Evolutionary conservation across 2,329 filamentous ascomycete genomes (phyloP), one percentile per base, ranked within the genome.

Genomic region (Arachnomyces sp.): DNA sequence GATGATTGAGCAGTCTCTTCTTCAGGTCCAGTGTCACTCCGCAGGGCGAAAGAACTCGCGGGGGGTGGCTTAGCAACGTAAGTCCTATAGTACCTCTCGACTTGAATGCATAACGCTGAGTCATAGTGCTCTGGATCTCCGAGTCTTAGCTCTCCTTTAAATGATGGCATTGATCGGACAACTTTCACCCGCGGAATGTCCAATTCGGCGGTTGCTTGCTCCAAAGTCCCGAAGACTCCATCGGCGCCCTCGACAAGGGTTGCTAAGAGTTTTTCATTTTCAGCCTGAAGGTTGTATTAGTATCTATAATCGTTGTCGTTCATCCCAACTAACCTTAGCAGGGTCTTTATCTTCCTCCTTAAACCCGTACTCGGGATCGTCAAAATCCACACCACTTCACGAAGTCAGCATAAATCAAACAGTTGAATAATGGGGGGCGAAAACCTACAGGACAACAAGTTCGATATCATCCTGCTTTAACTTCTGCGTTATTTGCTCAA

Each of bases 51-150:
- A 1, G 79, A 82, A 56, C 80, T 93, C 17, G 90, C 87, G 7
- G 82, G 74, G 2, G 81, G 79, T 1, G 88, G 74, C 45, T 76
- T 76, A 6, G 87, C 86, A 18, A 82, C 67, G 62, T 89, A 86
- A 1, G 84, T 92, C 59, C 84, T 84, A 52, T 89, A 90, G 59
- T 93, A 98, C 41, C 92, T 78, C 61, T 96, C 88, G 1, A 98
- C 82, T 42, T 85, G 80, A 54, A 98, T 94, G 15, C 73, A 76
- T 54, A 95, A 65, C 1, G 88, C 84, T 12, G 81, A 78, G 2
- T 83, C 76, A 51, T 85, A 88, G 13, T 76, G 74, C n/a, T 73
- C 66, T 0, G 80, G 75, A 50, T 95, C 77, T 3, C 92, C 92
- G 2, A 98, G 73, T 0, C 79, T 87, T 18, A 98, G 72, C 2